These are phyloP conservation scores for Pyrenophora teres DNA, from an alignment of 2,329 filamentous ascomycete species.

Conservation along the genomic window DNA sequence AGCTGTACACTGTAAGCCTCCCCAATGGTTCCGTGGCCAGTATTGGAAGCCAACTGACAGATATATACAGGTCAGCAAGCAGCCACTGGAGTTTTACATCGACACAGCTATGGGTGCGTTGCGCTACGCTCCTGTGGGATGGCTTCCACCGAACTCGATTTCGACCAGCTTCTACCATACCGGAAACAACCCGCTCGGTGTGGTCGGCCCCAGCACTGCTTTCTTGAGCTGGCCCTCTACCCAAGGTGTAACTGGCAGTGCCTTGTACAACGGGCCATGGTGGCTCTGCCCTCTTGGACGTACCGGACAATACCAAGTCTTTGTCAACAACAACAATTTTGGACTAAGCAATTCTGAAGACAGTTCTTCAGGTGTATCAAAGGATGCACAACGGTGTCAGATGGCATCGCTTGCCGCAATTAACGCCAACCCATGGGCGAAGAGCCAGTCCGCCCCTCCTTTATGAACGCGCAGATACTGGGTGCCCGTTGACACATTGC, in stretches of 20 bases:
- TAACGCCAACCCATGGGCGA: conserved; percentile 25
- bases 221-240: conserved; percentile 38
- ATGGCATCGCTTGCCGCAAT: conserved; percentile 21
- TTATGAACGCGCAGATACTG: neutral
- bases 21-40: neutral
- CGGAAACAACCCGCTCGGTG: conserved; percentile 33
- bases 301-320: conserved; percentile 37
- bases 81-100: conserved; percentile 35
- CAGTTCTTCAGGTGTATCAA: neutral
- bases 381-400: conserved; percentile 4
- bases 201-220: conserved; percentile 28
- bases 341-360: neutral
- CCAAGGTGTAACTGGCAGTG: conserved; percentile 12
- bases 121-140: conserved; percentile 32
- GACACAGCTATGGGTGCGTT: conserved; percentile 27
- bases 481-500: neutral
- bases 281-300: conserved; percentile 25
- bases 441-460: neutral
- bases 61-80: conserved; percentile 31
- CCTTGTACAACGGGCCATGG: conserved; percentile 16
- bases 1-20: conserved; percentile 34
- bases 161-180: conserved; percentile 32
- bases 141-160: conserved; percentile 32
- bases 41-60: conserved; percentile 1
- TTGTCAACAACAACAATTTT: conserved; percentile 33